phyloP scores from a whole-genome alignment of 176 grass and related monocot genomes.

The Ampelocalamus luodianensis region DNA sequence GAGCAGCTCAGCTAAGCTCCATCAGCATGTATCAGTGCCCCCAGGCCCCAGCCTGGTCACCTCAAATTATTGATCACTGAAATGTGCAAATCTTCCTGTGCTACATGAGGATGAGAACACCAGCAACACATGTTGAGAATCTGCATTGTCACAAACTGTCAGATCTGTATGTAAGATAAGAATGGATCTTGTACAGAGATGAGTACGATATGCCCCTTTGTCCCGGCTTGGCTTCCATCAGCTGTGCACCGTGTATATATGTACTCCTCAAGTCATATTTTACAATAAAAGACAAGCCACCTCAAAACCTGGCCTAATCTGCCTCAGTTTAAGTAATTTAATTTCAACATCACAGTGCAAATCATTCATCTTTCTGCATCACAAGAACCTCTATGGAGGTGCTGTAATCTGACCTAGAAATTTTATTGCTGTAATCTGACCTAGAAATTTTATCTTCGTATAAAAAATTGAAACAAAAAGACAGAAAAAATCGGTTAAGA shows the following conservation, averaged over 20 bases:
- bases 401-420: slow-evolving; percentile 20
- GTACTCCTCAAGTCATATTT: slow-evolving; percentile 16
- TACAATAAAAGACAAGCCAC: slow-evolving; percentile 9
- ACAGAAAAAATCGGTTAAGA: not conserved
- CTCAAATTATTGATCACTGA: slow-evolving; percentile 31
- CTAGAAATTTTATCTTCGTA: slow-evolving; percentile 32
- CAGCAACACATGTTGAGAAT: slow-evolving; percentile 43
- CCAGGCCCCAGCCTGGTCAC: slow-evolving; percentile 32
- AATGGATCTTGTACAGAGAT: slow-evolving; percentile 22
- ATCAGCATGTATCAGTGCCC: slow-evolving; percentile 37
- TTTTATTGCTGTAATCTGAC: slow-evolving; percentile 14
- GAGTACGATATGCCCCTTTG: slow-evolving; percentile 14
- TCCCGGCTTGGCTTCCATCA: slow-evolving; percentile 15
- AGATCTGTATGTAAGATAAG: slow-evolving; percentile 36
- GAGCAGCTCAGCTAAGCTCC: slow-evolving; percentile 30
- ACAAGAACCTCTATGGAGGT: slow-evolving; percentile 39
- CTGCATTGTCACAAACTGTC: slow-evolving; percentile 44
- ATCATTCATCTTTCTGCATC: slow-evolving; percentile 17
- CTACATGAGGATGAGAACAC: slow-evolving; percentile 32
- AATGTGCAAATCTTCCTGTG: slow-evolving; percentile 39
- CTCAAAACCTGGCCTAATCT: no score
- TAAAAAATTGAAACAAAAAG: slow-evolving; percentile 33
- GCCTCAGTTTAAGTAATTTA: no score
- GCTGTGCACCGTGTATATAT: not conserved
- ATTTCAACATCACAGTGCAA: not conserved